Conservation (phyloP, 2,329 filamentous ascomycete species). For the Dissoconium aciculare region DNA sequence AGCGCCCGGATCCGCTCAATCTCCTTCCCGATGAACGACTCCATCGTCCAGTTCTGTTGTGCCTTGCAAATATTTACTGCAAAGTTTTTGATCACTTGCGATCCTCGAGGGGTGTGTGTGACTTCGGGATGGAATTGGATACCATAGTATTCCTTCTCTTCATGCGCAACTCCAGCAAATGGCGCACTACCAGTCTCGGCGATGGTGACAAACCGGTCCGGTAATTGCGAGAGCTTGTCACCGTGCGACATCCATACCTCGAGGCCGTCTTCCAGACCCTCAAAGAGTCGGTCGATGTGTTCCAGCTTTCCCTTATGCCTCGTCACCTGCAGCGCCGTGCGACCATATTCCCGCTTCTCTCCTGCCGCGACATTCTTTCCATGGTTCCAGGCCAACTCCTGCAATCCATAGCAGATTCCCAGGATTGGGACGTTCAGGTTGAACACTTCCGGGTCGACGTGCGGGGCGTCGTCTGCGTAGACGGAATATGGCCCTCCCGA, state of each 20-base stretch:
- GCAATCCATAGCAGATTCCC: slow-evolving; percentile 49
- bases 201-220: slow-evolving; percentile 56
- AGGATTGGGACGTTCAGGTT: slow-evolving; percentile 51
- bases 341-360: slow-evolving; percentile 55
- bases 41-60: slow-evolving; percentile 69
- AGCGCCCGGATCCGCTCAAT: slow-evolving; percentile 65
- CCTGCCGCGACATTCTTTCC: slow-evolving; percentile 53
- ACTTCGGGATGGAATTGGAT: slow-evolving; percentile 89
- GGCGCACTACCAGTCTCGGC: slow-evolving; percentile 62
- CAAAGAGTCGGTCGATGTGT: slow-evolving; percentile 66
- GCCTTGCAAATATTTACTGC: slow-evolving; percentile 68
- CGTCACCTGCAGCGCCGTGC: slow-evolving; percentile 50
- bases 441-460: slow-evolving; percentile 70
- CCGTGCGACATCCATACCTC: slow-evolving; percentile 78
- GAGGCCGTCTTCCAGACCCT: slow-evolving; percentile 54
- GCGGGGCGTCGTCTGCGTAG: slow-evolving; percentile 62
- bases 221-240: slow-evolving; percentile 66
- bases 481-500: slow-evolving; percentile 63
- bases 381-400: slow-evolving; percentile 62
- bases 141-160: slow-evolving; percentile 56
- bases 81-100: slow-evolving; percentile 65
- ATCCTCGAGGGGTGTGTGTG: slow-evolving; percentile 55
- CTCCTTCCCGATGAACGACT: slow-evolving; percentile 65
- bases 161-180: slow-evolving; percentile 65
- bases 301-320: slow-evolving; percentile 38